Conservation (phyloP, 306 rosid genomes). For the Inga laurina region DNA sequence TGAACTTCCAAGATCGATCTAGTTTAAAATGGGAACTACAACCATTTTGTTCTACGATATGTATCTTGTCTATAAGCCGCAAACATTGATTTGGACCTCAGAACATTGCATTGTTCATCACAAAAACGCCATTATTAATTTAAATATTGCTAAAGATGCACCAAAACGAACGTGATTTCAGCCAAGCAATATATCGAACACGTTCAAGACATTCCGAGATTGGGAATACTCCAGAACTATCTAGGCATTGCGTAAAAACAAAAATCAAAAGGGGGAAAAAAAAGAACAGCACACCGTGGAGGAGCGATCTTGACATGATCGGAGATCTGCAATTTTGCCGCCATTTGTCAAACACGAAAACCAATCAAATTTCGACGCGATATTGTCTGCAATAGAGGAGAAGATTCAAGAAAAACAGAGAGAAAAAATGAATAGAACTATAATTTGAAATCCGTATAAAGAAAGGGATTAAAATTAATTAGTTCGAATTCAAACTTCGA, state of each 20-base stretch:
- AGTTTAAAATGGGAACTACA: not conserved
- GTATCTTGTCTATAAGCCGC: not conserved
- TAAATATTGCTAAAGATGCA: not conserved
- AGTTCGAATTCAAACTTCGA: not conserved
- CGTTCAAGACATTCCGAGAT: not conserved
- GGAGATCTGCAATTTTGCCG: constrained; percentile 2
- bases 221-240: constrained; percentile 14
- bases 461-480: not conserved
- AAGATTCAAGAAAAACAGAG: not conserved
- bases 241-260: not conserved
- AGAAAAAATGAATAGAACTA: not conserved
- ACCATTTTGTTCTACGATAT: not conserved
- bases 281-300: not conserved
- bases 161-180: not conserved
- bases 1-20: not conserved
- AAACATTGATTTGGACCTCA: not conserved
- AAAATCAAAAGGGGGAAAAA: not conserved
- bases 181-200: not conserved
- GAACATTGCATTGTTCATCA: not conserved
- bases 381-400: not conserved
- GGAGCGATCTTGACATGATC: constrained; percentile 22
- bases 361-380: not conserved
- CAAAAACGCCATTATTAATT: not conserved
- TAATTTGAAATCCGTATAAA: not conserved
- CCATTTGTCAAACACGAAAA: constrained; percentile 7